Conservation (phyloP, 345 rosid genomes). For the Eucalyptus regnans region DNA sequence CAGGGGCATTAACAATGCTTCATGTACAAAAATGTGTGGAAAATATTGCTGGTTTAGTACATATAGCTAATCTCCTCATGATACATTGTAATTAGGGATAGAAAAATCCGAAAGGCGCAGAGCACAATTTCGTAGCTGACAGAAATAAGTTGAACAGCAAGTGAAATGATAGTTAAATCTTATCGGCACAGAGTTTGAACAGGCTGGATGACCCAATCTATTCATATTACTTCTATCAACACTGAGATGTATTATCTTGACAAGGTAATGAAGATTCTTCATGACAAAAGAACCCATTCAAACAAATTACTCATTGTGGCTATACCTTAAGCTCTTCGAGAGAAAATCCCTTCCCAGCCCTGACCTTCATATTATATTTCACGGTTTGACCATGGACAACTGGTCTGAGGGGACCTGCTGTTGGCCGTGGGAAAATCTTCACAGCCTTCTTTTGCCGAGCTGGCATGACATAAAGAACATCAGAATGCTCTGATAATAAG, state of each 20-base stretch:
- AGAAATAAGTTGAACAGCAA: background rate
- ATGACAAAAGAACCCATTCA: background rate
- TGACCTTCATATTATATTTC: slow-evolving; percentile 82
- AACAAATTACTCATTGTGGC: background rate
- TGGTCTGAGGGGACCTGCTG: slow-evolving; percentile 79
- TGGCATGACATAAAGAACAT: slow-evolving; percentile 1
- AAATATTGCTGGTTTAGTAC: background rate
- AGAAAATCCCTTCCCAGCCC: slow-evolving; percentile 79
- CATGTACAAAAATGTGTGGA: background rate
- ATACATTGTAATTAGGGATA: background rate
- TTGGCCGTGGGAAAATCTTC: slow-evolving; percentile 78
- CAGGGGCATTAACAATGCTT: background rate
- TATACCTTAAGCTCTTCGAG: slow-evolving; percentile 91
- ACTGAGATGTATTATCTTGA: background rate
- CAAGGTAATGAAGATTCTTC: background rate
- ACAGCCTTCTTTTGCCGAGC: slow-evolving; percentile 91
- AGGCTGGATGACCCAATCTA: background rate
- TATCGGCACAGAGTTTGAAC: background rate
- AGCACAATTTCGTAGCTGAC: background rate
- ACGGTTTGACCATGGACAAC: slow-evolving; percentile 78
- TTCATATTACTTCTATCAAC: background rate
- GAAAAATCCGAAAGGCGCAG: background rate
- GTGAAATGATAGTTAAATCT: background rate
- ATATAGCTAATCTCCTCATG: background rate
- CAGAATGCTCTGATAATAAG: background rate